Conservation (phyloP, 306 rosid species). For the Cucurbita argyrosperma region DNA sequence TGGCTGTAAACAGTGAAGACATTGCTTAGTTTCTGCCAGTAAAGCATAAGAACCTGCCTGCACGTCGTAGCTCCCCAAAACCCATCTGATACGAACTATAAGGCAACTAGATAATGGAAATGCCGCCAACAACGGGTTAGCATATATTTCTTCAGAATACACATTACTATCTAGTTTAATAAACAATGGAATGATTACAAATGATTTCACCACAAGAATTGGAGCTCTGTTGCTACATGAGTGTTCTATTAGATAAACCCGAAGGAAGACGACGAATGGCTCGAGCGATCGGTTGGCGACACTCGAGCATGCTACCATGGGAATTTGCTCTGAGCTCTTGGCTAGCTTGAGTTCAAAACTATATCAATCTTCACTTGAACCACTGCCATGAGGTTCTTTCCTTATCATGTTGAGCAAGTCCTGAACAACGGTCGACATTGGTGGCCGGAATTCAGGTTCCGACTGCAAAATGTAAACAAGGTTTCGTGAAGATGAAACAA, state of each 20-base stretch:
- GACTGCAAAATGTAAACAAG: conserved; percentile 34
- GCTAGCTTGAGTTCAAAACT: conserved; percentile 6
- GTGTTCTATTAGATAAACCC: background rate
- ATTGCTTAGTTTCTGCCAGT: background rate
- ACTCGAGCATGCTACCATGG: background rate
- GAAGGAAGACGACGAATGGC: background rate
- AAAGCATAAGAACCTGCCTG: background rate
- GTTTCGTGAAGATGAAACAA: conserved; percentile 7
- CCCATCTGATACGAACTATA: background rate
- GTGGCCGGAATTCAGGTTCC: conserved; percentile 87
- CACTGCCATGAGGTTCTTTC: conserved; percentile 44
- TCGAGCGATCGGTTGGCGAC: background rate
- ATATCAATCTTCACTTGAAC: conserved; percentile 43
- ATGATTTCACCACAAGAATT: conserved; percentile 7
- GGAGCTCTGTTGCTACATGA: background rate
- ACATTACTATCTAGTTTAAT: background rate
- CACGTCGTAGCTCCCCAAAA: background rate
- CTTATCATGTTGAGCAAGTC: conserved; percentile 70
- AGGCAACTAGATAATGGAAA: background rate
- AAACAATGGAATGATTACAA: conserved; percentile 8
- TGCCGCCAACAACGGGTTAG: background rate
- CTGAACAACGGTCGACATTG: conserved; percentile 81
- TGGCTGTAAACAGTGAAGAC: too few relatives aligned
- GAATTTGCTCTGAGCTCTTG: background rate
- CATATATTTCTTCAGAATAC: conserved; percentile 1